These are phyloP conservation scores for Chenopodium album DNA, from an alignment of 148 eudicot genomes.

Conservation along the genomic window DNA sequence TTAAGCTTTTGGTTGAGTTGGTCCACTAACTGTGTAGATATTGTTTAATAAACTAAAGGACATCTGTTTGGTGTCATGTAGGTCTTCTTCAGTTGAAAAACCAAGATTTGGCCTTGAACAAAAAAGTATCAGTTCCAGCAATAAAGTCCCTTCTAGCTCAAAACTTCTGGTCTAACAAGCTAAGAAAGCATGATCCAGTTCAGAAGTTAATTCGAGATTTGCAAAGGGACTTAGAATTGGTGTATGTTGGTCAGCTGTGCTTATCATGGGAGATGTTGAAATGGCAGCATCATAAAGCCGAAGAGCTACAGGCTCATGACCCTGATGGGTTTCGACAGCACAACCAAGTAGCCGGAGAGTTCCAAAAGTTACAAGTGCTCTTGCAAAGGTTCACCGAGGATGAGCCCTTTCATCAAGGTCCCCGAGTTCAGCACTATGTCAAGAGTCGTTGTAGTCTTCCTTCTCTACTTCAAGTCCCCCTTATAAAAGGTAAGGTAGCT, in stretches of 20 bases:
- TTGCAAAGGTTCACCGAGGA: slow-evolving; percentile 74
- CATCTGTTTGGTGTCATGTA: slow-evolving; percentile 10
- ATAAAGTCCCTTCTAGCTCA: slow-evolving; percentile 46
- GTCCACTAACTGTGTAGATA: neutral
- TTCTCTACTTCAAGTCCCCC: slow-evolving; percentile 71
- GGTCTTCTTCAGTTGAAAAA: slow-evolving; percentile 74
- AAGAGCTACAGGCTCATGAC: slow-evolving; percentile 51
- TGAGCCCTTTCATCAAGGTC: slow-evolving; percentile 75
- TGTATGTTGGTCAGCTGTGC: slow-evolving; percentile 77
- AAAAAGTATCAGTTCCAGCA: slow-evolving; percentile 44
- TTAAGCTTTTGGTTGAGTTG: no score
- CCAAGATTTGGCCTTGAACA: slow-evolving; percentile 39
- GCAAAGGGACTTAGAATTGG: slow-evolving; percentile 61
- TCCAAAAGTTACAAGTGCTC: slow-evolving; percentile 83
- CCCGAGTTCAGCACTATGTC: slow-evolving; percentile 62
- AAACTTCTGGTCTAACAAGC: slow-evolving; percentile 54
- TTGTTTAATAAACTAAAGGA: neutral
- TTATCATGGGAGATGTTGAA: slow-evolving; percentile 87
- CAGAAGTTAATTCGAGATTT: slow-evolving; percentile 50
- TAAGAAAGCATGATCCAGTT: slow-evolving; percentile 51
- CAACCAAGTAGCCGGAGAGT: slow-evolving; percentile 64
- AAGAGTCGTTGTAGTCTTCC: slow-evolving; percentile 47
- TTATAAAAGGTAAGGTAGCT: slow-evolving; percentile 81
- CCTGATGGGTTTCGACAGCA: slow-evolving; percentile 44
- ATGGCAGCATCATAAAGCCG: slow-evolving; percentile 65